Percentiles rank a stretch among this genome's conserved stretches.
Evolutionary conservation across 2,329 filamentous ascomycete genomes (phyloP).

Genomic region (Microdochium nivale): DNA sequence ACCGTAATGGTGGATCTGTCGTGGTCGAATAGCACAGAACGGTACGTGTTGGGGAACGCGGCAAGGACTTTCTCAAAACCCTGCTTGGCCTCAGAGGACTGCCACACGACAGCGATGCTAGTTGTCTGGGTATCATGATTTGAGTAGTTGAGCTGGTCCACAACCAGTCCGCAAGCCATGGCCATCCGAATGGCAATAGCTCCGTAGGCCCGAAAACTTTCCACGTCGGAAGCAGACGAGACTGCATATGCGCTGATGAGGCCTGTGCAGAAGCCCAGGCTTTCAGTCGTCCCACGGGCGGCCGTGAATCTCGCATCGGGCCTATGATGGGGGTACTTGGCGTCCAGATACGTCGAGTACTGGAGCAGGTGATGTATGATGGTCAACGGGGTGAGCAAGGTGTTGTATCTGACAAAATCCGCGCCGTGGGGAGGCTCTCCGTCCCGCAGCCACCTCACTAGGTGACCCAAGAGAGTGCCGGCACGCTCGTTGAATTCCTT

Average conservation of each 20-base stretch:
- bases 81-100: neutral
- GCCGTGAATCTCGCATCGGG: neutral
- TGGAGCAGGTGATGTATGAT: constrained; percentile 22
- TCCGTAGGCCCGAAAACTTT: constrained; percentile 23
- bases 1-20: constrained; percentile 25
- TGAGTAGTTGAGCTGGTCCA: constrained; percentile 19
- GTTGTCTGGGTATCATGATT: constrained; percentile 5
- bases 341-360: constrained; percentile 17
- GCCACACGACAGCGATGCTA: constrained; percentile 6
- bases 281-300: constrained; percentile 9
- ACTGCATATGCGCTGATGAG: constrained; percentile 28
- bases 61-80: neutral
- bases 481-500: neutral
- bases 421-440: neutral
- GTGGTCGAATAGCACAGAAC: constrained; percentile 27
- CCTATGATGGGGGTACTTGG: constrained; percentile 3
- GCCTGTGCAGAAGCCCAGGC: constrained; percentile 29
- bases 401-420: neutral
- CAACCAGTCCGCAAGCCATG: constrained; percentile 25
- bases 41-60: constrained; percentile 16
- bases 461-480: neutral
- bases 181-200: constrained; percentile 27
- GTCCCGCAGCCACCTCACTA: neutral
- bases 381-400: constrained; percentile 25
- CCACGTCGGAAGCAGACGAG: constrained; percentile 14